Evolutionary conservation across 2,329 filamentous ascomycete genomes (phyloP).

Genomic region (Microdochium paspali): DNA sequence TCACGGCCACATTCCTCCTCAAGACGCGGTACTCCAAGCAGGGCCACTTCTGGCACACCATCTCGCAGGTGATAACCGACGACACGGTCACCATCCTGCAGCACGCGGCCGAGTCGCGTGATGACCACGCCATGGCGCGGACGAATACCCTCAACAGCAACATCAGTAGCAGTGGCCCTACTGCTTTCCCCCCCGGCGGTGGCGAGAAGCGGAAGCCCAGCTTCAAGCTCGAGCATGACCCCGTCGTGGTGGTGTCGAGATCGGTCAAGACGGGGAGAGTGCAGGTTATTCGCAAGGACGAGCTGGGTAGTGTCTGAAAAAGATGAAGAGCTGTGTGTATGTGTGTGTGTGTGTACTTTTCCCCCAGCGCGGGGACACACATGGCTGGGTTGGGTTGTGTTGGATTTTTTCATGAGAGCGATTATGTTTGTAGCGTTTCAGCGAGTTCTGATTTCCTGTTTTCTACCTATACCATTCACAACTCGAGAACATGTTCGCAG

Average conservation of each 20-base stretch:
- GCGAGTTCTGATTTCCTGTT: too few relatives aligned
- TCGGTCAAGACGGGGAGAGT: slow-evolving; percentile 8
- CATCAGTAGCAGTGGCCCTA: neutral
- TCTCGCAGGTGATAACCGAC: slow-evolving; percentile 12
- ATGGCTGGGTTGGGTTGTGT: too few relatives aligned
- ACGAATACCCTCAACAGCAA: neutral
- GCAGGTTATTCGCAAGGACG: slow-evolving; percentile 6
- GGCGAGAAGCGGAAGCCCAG: too few relatives aligned
- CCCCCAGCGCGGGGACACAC: neutral
- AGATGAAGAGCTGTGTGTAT: neutral
- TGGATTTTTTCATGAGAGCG: too few relatives aligned
- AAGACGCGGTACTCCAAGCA: slow-evolving; percentile 9
- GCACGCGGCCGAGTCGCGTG: slow-evolving; percentile 6
- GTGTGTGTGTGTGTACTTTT: neutral
- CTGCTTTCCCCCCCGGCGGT: too few relatives aligned
- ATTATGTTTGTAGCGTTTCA: too few relatives aligned
- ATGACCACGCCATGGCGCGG: slow-evolving; percentile 5
- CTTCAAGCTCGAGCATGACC: slow-evolving; percentile 2
- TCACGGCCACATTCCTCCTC: slow-evolving; percentile 7
- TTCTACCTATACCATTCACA: too few relatives aligned
- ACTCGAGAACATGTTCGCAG: too few relatives aligned
- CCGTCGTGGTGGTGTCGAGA: slow-evolving; percentile 5
- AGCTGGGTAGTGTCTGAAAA: slow-evolving; percentile 1
- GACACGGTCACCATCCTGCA: slow-evolving; percentile 10
- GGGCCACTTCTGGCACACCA: slow-evolving; percentile 12